Evolutionary conservation across 805 yeast genomes (phyloP), one percentile per base, ranked within the genome.

Genomic region (Wickerhamiella kurtzmanii): DNA sequence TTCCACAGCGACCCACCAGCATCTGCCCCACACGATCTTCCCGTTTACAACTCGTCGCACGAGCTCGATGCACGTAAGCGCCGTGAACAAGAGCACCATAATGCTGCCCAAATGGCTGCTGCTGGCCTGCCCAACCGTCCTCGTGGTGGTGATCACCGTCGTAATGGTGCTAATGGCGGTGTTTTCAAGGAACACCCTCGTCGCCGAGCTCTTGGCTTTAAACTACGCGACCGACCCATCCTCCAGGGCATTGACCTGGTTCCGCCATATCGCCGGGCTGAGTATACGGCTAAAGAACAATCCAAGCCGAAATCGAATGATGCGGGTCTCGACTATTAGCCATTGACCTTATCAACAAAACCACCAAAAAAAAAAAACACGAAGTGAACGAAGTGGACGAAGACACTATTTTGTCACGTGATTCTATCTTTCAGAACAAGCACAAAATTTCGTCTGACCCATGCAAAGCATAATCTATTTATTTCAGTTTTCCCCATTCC

Each of bases 1-100:
- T 87, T 92, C 64, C 67, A 60, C 16, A 67, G 67, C 2, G 78
- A 72, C 0, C 96, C 96, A 0, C 53, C 73, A 19, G 86, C 95
- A 0, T 68, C 77, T 36, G 44, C 54, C 13, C 75, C 78, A 0
- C 57, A 58, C 4, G 74, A 73, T 17, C 64, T 87, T n/a, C 82
- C 86, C 2, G 72, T 72, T 22, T 82, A 81, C 53, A 88, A 82
- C 53, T 94, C 88, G 52, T 77, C 94, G 51, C 96, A 92, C 61
- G 97, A 89, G 62, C 74, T 87, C 21, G 96, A 86, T 40, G 61
- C 61, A 16, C 56, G 57, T 6, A 50, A 51, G 17, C 50, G 50
- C 28, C 56, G 55, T 18, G 47, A 46, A 3, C 35, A 40, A 4
- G 41, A 40, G 22, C 19, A 9, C 32, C 21, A 43, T 11, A 25